Percentiles rank a stretch among this genome's conserved stretches.
phyloP scores from a whole-genome alignment of 148 eudicot species.

The Amaranthus cruentus region DNA sequence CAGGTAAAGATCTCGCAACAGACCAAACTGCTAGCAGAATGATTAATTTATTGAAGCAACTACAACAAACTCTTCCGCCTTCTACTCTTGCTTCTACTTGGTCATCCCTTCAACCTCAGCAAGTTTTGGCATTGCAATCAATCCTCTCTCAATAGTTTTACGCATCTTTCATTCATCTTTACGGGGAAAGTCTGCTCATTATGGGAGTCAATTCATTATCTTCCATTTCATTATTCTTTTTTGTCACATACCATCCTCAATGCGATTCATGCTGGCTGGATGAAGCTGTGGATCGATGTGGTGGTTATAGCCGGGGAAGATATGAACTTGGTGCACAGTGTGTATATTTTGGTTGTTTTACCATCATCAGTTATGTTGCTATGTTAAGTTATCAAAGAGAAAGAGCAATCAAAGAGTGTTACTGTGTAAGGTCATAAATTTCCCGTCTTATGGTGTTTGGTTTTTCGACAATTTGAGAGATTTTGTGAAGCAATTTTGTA shows the following conservation, averaged over 20 bases:
- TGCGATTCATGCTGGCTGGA: constrained; percentile 4
- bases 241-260: constrained; percentile 13
- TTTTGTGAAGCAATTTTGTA: constrained; percentile 23
- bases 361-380: constrained; percentile 1
- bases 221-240: constrained; percentile 20
- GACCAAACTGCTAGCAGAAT: constrained; percentile 38
- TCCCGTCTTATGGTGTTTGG: neutral
- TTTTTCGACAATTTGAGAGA: neutral
- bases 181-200: neutral
- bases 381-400: constrained; percentile 5
- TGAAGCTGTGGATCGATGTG: neutral
- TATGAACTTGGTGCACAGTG: constrained; percentile 18
- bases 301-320: constrained; percentile 13
- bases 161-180: neutral
- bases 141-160: constrained; percentile 32
- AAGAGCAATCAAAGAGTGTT: neutral
- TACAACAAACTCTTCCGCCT: constrained; percentile 42
- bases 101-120: constrained; percentile 46
- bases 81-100: constrained; percentile 35
- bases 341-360: constrained; percentile 19
- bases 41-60: constrained; percentile 40
- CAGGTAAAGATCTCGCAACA: constrained; percentile 41
- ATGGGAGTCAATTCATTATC: constrained; percentile 1
- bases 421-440: neutral
- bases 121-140: constrained; percentile 35